Conservation (phyloP, 495 filamentous ascomycete species). For the Mytilinidion resinicola region DNA sequence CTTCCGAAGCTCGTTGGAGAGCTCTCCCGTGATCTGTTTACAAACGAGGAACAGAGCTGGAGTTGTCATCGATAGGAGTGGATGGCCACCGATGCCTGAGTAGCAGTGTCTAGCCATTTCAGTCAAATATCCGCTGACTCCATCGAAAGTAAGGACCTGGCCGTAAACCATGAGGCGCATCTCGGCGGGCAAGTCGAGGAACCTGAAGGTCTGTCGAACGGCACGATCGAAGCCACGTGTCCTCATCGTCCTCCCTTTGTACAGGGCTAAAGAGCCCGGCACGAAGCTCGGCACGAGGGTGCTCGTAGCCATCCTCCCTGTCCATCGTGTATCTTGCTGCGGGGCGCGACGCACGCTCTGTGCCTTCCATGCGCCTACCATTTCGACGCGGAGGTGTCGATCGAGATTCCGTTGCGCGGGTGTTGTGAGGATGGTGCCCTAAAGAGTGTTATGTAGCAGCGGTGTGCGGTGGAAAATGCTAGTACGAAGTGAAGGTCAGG, state of each 20-base stretch:
- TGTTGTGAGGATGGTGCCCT: too few species aligned
- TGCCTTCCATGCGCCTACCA: too few species aligned
- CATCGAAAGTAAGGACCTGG: background rate
- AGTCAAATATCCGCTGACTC: background rate
- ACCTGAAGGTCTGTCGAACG: background rate
- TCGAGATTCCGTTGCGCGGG: too few species aligned
- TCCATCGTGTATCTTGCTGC: too few species aligned
- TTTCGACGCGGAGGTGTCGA: too few species aligned
- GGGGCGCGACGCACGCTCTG: too few species aligned
- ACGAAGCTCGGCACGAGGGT: too few species aligned
- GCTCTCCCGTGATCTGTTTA: background rate
- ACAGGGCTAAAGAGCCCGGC: background rate
- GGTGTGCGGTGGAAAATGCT: too few species aligned
- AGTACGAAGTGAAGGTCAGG: too few species aligned
- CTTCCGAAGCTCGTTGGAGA: background rate
- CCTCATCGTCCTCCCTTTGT: background rate
- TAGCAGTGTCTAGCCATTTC: background rate
- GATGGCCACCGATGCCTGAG: background rate
- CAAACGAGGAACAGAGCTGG: background rate
- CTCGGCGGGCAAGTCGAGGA: background rate
- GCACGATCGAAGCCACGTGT: background rate
- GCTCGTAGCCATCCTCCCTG: too few species aligned
- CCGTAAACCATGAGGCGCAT: slow-evolving; percentile 1
- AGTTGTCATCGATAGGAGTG: background rate
- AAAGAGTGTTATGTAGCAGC: too few species aligned